A percentile compares a stretch with the other conserved stretches of the same genome.
phyloP scores from a whole-genome alignment of 2,329 filamentous ascomycete genomes.

The Monosporascus sp. region DNA sequence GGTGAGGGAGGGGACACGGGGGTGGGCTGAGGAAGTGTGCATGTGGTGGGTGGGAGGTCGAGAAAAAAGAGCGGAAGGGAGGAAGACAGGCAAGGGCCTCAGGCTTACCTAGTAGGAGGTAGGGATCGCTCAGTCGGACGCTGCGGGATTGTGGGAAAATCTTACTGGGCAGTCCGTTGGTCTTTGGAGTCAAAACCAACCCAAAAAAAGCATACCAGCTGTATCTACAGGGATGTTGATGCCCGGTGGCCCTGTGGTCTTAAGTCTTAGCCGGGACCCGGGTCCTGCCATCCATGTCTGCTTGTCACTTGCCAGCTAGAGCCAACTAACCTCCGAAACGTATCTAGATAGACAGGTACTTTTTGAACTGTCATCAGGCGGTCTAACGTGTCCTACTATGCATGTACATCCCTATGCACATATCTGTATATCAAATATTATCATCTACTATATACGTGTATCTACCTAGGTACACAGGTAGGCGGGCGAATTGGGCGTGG shows the following conservation, averaged over 20 bases:
- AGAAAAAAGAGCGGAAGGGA: background rate
- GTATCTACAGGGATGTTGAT: background rate
- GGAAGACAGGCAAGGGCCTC: background rate
- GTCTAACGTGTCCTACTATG: no score
- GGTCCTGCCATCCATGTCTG: background rate
- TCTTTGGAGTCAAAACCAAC: background rate
- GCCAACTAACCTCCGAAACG: background rate
- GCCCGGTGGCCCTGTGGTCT: background rate
- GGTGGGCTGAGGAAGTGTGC: background rate
- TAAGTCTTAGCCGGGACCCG: background rate
- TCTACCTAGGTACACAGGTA: no score
- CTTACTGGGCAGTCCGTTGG: background rate
- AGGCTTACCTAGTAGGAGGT: no score
- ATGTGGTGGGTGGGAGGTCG: background rate
- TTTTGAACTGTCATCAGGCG: no score
- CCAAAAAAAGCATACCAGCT: background rate
- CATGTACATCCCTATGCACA: no score
- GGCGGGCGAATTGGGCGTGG: no score
- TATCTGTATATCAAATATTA: no score
- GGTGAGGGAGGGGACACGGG: slow-evolving; percentile 14
- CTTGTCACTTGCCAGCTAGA: background rate
- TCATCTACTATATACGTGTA: no score
- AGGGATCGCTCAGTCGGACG: background rate
- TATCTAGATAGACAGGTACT: background rate
- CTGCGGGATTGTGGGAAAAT: background rate